Evolutionary conservation across 1,139 yeast genomes (phyloP).

Genomic region (Casaregolazyma suthepensis): DNA sequence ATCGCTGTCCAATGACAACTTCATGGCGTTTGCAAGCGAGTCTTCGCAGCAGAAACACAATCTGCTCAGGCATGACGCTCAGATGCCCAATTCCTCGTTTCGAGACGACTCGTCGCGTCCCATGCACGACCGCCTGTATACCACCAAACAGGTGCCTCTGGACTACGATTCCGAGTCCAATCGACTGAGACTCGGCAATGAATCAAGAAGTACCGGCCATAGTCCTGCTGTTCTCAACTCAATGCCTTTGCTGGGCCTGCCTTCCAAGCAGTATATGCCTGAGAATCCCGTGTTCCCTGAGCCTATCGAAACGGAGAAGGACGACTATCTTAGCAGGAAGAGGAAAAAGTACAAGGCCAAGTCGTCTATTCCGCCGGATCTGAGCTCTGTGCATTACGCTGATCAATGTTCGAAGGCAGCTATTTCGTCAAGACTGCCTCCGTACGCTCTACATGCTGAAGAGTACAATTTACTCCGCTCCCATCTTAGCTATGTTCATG

Average conservation of each 20-base stretch:
- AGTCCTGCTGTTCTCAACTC: not conserved
- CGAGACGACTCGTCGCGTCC: slow-evolving; percentile 4
- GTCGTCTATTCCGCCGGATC: slow-evolving; percentile 37
- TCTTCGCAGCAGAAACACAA: slow-evolving; percentile 24
- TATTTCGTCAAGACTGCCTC: slow-evolving; percentile 36
- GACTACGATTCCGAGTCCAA: slow-evolving; percentile 1
- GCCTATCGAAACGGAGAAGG: slow-evolving; percentile 8
- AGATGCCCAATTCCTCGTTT: not conserved
- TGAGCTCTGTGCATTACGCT: slow-evolving; percentile 34
- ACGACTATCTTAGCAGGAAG: slow-evolving; percentile 12
- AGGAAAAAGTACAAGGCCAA: slow-evolving; percentile 33
- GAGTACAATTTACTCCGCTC: slow-evolving; percentile 35
- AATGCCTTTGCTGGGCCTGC: not conserved
- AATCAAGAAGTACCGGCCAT: not conserved
- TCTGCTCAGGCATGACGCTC: slow-evolving; percentile 15
- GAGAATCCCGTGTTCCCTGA: not conserved
- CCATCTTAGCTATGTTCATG: slow-evolving; percentile 33
- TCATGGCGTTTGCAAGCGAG: slow-evolving; percentile 23
- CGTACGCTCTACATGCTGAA: slow-evolving; percentile 32
- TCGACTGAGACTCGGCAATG: not conserved
- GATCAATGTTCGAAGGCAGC: slow-evolving; percentile 40
- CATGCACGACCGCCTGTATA: slow-evolving; percentile 12
- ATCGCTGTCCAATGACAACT: slow-evolving; percentile 8
- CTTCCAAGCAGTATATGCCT: not conserved
- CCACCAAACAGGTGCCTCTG: slow-evolving; percentile 15